Base-by-base conservation (phyloP, 768 basidiomycete species). In the Leccinum imitatum region DNA sequence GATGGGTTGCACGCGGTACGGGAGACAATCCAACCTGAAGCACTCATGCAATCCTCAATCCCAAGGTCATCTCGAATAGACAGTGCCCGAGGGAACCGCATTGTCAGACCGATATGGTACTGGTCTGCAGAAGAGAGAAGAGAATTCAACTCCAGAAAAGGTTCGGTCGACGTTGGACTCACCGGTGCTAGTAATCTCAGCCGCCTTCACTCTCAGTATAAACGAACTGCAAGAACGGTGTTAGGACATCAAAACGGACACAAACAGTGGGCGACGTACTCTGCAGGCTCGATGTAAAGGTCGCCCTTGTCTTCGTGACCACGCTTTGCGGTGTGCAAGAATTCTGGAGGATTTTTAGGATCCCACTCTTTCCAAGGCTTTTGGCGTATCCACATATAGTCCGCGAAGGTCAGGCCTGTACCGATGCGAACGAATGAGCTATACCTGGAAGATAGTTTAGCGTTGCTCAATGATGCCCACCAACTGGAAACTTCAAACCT, bases 31-130 rank as follows among this genome's bases (percentile, higher is more conserved):
- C 17, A 59, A 89, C 91, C 84, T 50, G 85, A 80, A 1, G 86
- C 86, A 10, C 84, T 79, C 82, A 89, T 82, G 70, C 90, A 92
- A 66, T 93, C 91, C 1, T 82, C 82, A 46, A 85, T 76, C 35
- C 71, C 81, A 19, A 92, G 79, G 66, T 97, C 94, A 53, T 91
- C 90, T 23, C 93, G 84, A 60, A 95, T 93, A 3, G 75, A 69
- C 50, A 93, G 67, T 15, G 91, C 93, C 58, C 95, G 84, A 50
- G 97, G 96, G 69, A 99, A 99, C 21, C 97, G 87, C 86, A 99
- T 89, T 0, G 96, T 98, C 62, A 88, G 85, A 4, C 88, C 90
- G 63, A 94, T 72, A 55, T 90, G 89, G 66, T 93, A 98, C 65
- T 87, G 87, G 64, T 93, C 95, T 87, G 61, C 64, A 41, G 57